Base-by-base conservation (phyloP, 345 rosid genomes). In the Brassica napus region DNA sequence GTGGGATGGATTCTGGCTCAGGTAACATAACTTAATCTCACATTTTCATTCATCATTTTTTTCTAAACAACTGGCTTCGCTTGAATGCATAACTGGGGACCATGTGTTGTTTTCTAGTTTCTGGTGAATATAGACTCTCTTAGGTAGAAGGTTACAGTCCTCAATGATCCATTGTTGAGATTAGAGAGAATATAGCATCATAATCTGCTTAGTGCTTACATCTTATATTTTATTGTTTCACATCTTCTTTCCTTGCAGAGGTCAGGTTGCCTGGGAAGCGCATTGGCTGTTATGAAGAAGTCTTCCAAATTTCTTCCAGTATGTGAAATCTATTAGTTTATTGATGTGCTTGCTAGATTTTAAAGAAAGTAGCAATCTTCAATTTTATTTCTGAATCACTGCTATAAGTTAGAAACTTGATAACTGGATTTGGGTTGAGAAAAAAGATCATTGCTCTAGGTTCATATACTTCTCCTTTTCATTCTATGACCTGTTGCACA, bases 221-320 rank as follows among this genome's bases (percentile, higher is more conserved):
- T 18, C 18, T 18, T 18, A 18, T 18, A 18, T 18, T 18, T 18
- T 18, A 18, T 18, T 18, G 0, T 18, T 18, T 18, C 18, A 18
- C 18, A 18, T 18, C 18, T 18, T 61, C 15, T 67, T 62, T 68
- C 61, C 5, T 80, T 78, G 84, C 92, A 95, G 99, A 85, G 98
- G 23, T 84, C 92, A 72, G 98, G 99, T 79, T 95, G 97, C 81
- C 94, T 95, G 75, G 98, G 99, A 72, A 92, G 96, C 58, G 23
- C 97, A 59, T 81, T 95, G 62, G 99, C 97, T 81, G 90, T 95
- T 32, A 95, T 95, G 98, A 95, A 95, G 91, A 95, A 90, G 83
- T 88, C 96, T 72, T 91, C 92, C 60, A 93, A 91, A 85, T 80
- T 89, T 76, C 96, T 95, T 80, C 99, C 98, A 67, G 98, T 95